Percentiles rank a stretch among this genome's conserved stretches.
These are phyloP conservation scores for Phytopythium delawarense DNA, from an alignment of 352 stramenopile species.

Conservation along the genomic window DNA sequence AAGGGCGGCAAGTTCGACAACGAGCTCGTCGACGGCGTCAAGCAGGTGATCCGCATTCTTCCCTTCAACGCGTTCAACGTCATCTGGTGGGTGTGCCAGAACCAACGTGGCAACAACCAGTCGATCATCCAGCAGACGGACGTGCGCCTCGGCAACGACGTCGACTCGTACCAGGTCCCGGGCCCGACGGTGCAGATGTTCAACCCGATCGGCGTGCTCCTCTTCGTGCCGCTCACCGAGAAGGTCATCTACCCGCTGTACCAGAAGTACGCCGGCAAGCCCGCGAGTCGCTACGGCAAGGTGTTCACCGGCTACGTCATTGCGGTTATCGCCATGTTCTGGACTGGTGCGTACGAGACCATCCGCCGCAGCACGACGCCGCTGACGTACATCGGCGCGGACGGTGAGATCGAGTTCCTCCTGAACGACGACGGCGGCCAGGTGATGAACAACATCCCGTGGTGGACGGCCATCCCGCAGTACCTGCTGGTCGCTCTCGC, in stretches of 20 bases:
- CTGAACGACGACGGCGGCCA: conserved; percentile 24
- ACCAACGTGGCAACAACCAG: conserved; percentile 60
- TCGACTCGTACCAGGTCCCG: conserved; percentile 32
- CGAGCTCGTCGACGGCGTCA: conserved; percentile 33
- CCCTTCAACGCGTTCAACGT: conserved; percentile 46
- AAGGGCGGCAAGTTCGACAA: conserved; percentile 31
- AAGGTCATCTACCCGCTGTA: conserved; percentile 35
- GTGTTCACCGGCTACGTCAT: conserved; percentile 28
- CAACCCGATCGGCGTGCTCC: conserved; percentile 29
- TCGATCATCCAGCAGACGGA: conserved; percentile 56
- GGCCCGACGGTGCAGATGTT: conserved; percentile 37
- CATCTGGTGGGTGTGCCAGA: conserved; percentile 46
- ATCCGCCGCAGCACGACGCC: conserved; percentile 16
- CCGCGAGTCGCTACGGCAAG: conserved; percentile 32
- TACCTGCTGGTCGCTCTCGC: conserved; percentile 30
- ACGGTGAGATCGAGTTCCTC: conserved; percentile 14
- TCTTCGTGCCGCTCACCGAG: conserved; percentile 30
- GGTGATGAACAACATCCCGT: conserved; percentile 33
- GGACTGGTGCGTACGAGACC: conserved; percentile 24
- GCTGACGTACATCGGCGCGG: conserved; percentile 14
- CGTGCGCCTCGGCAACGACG: conserved; percentile 25
- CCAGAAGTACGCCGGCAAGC: conserved; percentile 24
- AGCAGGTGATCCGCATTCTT: conserved; percentile 39
- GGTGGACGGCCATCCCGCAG: conserved; percentile 36
- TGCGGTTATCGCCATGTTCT: conserved; percentile 30